A percentile compares a stretch with the other conserved stretches of the same genome.
phyloP scores from a whole-genome alignment of 1,139 yeast genomes.

The Blastobotrys illinoisensis region DNA sequence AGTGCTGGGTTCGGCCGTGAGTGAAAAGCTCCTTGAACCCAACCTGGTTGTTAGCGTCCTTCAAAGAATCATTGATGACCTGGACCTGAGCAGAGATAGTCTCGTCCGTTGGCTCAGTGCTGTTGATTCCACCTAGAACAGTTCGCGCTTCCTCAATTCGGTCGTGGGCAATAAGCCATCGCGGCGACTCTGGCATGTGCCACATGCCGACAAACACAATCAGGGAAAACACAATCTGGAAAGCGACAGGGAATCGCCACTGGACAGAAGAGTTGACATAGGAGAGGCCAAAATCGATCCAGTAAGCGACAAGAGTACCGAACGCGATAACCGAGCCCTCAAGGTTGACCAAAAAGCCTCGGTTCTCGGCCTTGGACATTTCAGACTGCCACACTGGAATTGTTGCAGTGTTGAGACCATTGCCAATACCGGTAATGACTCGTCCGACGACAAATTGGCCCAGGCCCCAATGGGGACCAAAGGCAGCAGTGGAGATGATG shows the following conservation, averaged over 20 bases:
- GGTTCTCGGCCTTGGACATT: conserved; percentile 63
- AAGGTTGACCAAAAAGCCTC: conserved; percentile 66
- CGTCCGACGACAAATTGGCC: conserved; percentile 76
- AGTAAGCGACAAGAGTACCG: conserved; percentile 70
- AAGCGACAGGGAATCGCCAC: conserved; percentile 42
- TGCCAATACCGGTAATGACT: conserved; percentile 71
- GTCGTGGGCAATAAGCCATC: conserved; percentile 44
- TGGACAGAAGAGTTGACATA: conserved; percentile 44
- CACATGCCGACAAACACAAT: conserved; percentile 19
- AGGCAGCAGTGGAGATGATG: conserved; percentile 55
- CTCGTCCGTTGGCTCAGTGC: conserved; percentile 7
- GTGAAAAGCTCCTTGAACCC: conserved; percentile 45
- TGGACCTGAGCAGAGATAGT: conserved; percentile 21
- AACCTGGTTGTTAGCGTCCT: conserved; percentile 16
- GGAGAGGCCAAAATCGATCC: conserved; percentile 55
- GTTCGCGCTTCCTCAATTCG: conserved; percentile 39
- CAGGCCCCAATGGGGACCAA: conserved; percentile 53
- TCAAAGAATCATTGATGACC: conserved; percentile 22
- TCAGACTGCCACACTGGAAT: conserved; percentile 84
- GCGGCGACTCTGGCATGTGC: conserved; percentile 45
- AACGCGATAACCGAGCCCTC: conserved; percentile 71
- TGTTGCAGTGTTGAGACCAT: conserved; percentile 74
- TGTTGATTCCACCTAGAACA: conserved; percentile 24
- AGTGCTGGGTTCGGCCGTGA: conserved; percentile 44
- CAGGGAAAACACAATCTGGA: conserved; percentile 32